Base-by-base conservation (phyloP, 192 early-diverging fungal species). In the Coemansia sp. region DNA sequence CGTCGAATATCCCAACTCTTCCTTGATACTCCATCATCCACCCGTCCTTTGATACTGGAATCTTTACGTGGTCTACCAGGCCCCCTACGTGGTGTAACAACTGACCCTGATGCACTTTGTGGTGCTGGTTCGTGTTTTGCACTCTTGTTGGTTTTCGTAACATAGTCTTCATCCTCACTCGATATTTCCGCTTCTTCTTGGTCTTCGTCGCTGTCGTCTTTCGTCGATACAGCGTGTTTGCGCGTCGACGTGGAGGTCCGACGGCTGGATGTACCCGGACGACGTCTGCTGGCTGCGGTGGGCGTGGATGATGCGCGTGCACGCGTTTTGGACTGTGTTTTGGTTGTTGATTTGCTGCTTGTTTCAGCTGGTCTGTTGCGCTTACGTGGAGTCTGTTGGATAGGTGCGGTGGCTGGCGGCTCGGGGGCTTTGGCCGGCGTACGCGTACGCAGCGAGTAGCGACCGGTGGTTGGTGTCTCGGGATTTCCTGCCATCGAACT, bases 401-500 rank as follows among this genome's bases (percentile, higher is more conserved):
- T 33, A 1, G 40, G 45, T 18, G 12, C 34, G 5, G 33, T 18
- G 7, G 48, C 36, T 3, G 56, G 36, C 0, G 57, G 14, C 42
- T n/a, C n/a, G n/a, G 48, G 50, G 3, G 62, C 57, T 45, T 63
- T 71, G 4, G 60, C 52, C 12, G 67, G 77, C 40, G 77, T 80
- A 7, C 77, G 77, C 12, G 63, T 63, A 16, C 77, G 72, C 18
- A 80, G 54, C 16, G 68, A 66, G 56, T 80, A 80, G 67, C 77
- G 77, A 3, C 12, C 56, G 17, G 36, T n/a, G 4, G 59, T 3
- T 14, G 54, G 59, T 6, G 67, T 67, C 28, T 66, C 67, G 8
- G 63, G 66, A 4, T 63, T 42, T 34, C 14, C 50, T 20, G 31
- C 17, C 16, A 32, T 63, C 1, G 17, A n/a, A n/a, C n/a, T n/a